phyloP scores from a whole-genome alignment of 208 protist genomes.

The Trichomonas tenax region DNA sequence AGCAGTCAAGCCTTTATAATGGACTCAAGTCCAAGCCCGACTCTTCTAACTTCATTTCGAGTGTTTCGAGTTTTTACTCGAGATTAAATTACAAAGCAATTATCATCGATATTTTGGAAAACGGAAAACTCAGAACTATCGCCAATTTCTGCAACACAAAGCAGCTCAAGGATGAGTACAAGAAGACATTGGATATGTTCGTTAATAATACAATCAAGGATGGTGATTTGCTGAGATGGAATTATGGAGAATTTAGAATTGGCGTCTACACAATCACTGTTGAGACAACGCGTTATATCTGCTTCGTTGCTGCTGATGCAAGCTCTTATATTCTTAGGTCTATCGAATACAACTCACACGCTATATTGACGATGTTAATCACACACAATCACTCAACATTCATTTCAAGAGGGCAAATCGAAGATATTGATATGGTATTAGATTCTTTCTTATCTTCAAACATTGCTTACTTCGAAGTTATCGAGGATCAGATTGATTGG shows the following conservation, averaged over 20 bases:
- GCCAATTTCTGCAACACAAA: neutral
- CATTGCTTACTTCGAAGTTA: neutral
- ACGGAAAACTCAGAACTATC: neutral
- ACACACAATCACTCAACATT: neutral
- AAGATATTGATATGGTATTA: neutral
- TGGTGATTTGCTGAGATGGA: neutral
- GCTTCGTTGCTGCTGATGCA: neutral
- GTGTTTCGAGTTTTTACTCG: neutral
- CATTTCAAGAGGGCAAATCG: neutral
- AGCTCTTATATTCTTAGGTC: neutral
- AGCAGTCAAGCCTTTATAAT: neutral
- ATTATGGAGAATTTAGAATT: neutral
- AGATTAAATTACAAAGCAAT: neutral
- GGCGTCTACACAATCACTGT: neutral
- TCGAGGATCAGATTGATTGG: neutral
- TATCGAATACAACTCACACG: neutral
- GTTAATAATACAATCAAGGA: neutral
- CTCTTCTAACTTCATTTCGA: neutral
- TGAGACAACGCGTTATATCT: neutral
- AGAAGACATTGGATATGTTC: neutral
- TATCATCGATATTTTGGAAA: neutral
- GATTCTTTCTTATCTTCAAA: neutral
- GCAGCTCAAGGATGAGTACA: neutral
- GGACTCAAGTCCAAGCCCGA: neutral
- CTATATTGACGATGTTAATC: neutral